Percentiles rank a stretch among this genome's conserved stretches.
phyloP scores from a whole-genome alignment of 495 filamentous ascomycete genomes.

The Neurospora sp. region DNA sequence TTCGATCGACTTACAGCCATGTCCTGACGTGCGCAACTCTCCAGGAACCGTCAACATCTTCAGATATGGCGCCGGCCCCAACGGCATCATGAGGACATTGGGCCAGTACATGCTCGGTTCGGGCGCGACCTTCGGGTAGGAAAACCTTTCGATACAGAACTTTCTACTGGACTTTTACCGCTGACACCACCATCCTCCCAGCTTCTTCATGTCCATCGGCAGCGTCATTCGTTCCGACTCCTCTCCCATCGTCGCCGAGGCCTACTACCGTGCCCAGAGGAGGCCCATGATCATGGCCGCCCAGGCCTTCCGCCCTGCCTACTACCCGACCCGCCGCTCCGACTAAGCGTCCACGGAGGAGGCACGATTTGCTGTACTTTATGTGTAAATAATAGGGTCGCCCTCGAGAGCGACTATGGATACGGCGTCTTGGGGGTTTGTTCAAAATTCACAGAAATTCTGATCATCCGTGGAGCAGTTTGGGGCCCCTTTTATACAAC shows the following conservation, averaged over 20 bases:
- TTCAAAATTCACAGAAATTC: not conserved
- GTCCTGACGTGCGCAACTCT: conserved; percentile 12
- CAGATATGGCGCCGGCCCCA: conserved; percentile 83
- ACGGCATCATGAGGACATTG: conserved; percentile 84
- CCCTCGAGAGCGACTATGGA: not conserved
- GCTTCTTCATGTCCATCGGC: conserved; percentile 98
- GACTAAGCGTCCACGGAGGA: conserved; percentile 2
- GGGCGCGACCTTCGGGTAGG: conserved; percentile 90
- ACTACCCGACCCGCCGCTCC: conserved; percentile 3
- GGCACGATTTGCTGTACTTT: not conserved
- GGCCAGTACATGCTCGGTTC: conserved; percentile 98
- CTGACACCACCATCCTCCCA: conserved; percentile 24
- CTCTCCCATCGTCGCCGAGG: conserved; percentile 51
- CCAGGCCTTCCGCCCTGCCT: conserved; percentile 30
- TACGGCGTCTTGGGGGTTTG: not conserved
- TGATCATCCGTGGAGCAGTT: not conserved
- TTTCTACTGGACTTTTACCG: not conserved
- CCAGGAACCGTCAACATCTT: conserved; percentile 87
- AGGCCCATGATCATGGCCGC: conserved; percentile 53
- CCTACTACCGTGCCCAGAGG: conserved; percentile 49
- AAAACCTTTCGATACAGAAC: not conserved
- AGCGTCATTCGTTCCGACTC: conserved; percentile 84
- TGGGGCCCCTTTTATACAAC: not conserved
- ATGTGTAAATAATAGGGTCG: not conserved
- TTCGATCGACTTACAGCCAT: not conserved